phyloP scores from a whole-genome alignment of 306 rosid genomes.

The Begonia fuchsioides region DNA sequence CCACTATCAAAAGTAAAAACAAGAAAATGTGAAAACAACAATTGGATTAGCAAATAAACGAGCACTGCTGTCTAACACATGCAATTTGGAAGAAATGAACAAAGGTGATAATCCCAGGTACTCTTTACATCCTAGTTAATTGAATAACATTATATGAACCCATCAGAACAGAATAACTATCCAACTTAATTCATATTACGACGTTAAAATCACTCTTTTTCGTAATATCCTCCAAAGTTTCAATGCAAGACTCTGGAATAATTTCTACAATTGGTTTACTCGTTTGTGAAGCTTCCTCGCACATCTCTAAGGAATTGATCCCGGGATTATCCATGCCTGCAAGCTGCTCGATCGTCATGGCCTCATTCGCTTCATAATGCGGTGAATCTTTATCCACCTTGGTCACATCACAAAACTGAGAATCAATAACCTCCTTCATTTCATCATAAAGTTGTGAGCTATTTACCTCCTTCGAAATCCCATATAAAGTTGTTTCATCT shows the following conservation, averaged over 20 bases:
- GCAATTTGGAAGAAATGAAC: slow-evolving; percentile 3
- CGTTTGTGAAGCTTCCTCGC: slow-evolving; percentile 20
- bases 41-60: neutral
- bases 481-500: slow-evolving; percentile 15
- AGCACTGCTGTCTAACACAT: neutral
- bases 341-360: slow-evolving; percentile 15
- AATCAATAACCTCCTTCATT: slow-evolving; percentile 16
- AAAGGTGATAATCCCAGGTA: neutral
- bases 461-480: slow-evolving; percentile 8
- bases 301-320: slow-evolving; percentile 20
- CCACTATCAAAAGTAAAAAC: neutral
- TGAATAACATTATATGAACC: neutral
- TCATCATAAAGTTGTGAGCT: slow-evolving; percentile 16
- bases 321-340: slow-evolving; percentile 5
- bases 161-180: neutral
- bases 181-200: slow-evolving; percentile 30
- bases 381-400: slow-evolving; percentile 18
- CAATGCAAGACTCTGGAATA: slow-evolving; percentile 45
- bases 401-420: slow-evolving; percentile 14
- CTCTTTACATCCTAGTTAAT: no score
- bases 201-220: slow-evolving; percentile 57
- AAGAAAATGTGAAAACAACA: neutral
- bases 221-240: slow-evolving; percentile 42
- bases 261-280: slow-evolving; percentile 30
- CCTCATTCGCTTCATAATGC: slow-evolving; percentile 14